These are phyloP conservation scores for Piloderma croceum DNA, from an alignment of 768 basidiomycete species.

Conservation along the genomic window DNA sequence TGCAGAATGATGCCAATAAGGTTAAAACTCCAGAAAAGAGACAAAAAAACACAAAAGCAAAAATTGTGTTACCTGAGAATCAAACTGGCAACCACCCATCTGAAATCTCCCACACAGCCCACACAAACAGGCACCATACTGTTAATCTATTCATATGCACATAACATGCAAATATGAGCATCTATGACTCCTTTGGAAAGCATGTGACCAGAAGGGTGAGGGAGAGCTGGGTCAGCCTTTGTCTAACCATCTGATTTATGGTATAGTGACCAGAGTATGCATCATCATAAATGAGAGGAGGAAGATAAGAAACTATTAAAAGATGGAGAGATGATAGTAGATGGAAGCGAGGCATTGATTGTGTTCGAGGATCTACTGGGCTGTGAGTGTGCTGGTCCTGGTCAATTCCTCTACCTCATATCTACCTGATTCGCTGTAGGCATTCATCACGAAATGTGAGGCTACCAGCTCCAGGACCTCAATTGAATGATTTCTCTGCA, in stretches of 20 bases:
- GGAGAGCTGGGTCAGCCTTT: too few relatives aligned
- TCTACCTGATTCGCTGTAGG: slow-evolving; percentile 41
- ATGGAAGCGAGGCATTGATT: slow-evolving; percentile 83
- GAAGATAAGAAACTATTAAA: slow-evolving; percentile 95
- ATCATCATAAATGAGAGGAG: slow-evolving; percentile 94
- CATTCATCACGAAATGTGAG: slow-evolving; percentile 85
- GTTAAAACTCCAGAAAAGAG: too few relatives aligned
- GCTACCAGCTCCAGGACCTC: slow-evolving; percentile 91
- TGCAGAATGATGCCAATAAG: too few relatives aligned
- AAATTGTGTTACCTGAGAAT: too few relatives aligned
- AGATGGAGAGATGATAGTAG: slow-evolving; percentile 73
- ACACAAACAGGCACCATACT: too few relatives aligned
- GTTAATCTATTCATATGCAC: too few relatives aligned
- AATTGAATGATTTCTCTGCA: slow-evolving; percentile 98
- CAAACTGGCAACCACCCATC: too few relatives aligned
- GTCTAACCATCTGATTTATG: slow-evolving; percentile 3
- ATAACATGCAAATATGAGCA: too few relatives aligned
- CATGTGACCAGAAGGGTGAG: too few relatives aligned
- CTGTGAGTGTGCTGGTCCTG: slow-evolving; percentile 44
- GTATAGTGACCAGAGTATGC: slow-evolving; percentile 63
- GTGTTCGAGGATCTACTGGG: slow-evolving; percentile 93
- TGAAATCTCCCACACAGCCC: too few relatives aligned
- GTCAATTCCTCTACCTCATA: background rate
- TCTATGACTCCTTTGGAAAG: too few relatives aligned
- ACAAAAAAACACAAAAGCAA: too few relatives aligned